Evolutionary conservation across 1,139 yeast genomes (phyloP), one percentile per base, ranked within the genome.

Genomic region (Spathaspora sp.): DNA sequence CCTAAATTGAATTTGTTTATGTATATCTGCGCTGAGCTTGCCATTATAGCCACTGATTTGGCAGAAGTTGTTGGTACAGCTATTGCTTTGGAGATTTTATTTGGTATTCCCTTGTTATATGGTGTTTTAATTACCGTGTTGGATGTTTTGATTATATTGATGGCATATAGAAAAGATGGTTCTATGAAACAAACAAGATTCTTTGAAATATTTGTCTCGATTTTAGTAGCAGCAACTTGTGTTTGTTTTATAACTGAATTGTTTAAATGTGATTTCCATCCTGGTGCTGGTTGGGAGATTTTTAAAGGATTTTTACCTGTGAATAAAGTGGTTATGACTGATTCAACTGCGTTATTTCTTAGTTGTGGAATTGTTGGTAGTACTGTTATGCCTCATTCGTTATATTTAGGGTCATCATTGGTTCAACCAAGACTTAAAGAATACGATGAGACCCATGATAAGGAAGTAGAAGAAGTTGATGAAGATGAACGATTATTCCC

Each of bases 21-120:
- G 48, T 86, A 86, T 55, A 66, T 77, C 1, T 69, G 86, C 55
- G 87, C 93, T 0, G 93, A 86, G 56, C 60, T 84, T 42, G 90
- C 91, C 10, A 86, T 86, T 50, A 81, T 86, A 34, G 90, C 91
- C 11, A 86, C 95, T 0, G 95, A 86, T 60, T 70, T 86, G 56
- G 93, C 93, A 1, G 95, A 86, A 59, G 91, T 86, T 27, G 87
- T 86, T 27, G 95, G 95, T 1, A 83, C 90, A 1, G 93, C 93
- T 2, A 85, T 86, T 41, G 77, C 93, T 0, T 67, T 86, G 44
- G 85, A 85, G 56, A 84, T 86, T 46, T 60, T 86, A 43, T 84
- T 86, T 59, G 78, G 78, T 2, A 74, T 86, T 10, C 93, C 93
- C 0, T 65, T 86, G 43, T 71, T 84, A 3, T 60, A 76, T 25